These are phyloP conservation scores for Ceratocystis albifundus DNA, from an alignment of 2,329 filamentous ascomycete genomes.

Conservation along the genomic window DNA sequence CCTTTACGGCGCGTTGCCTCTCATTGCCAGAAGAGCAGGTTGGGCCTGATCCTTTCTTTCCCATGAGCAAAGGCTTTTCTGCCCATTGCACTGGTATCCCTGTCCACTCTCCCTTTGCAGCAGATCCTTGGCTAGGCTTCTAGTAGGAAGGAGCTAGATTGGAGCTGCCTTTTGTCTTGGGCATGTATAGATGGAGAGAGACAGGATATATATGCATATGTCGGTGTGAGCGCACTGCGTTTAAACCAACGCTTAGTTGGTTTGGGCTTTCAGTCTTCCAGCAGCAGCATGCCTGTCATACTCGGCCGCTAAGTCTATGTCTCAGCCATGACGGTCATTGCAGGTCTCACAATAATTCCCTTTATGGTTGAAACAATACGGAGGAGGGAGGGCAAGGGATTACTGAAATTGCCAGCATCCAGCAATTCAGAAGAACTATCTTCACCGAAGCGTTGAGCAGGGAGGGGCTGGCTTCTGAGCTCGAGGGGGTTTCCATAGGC, in stretches of 20 bases:
- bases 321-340: constrained; percentile 3
- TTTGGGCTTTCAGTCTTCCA: not conserved
- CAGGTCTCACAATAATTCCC: not conserved
- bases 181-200: not conserved
- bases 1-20: too few relatives aligned
- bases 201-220: not conserved
- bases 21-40: too few relatives aligned
- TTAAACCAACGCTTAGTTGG: not conserved
- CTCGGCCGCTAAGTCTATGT: not conserved
- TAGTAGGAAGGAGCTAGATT: too few relatives aligned
- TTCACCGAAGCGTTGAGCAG: too few relatives aligned
- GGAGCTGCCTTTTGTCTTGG: not conserved
- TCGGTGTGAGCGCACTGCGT: not conserved
- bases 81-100: too few relatives aligned
- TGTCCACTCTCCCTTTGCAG: too few relatives aligned
- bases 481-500: too few relatives aligned
- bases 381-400: not conserved
- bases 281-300: not conserved
- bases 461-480: too few relatives aligned
- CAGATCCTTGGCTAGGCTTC: too few relatives aligned
- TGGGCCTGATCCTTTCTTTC: too few relatives aligned
- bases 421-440: not conserved
- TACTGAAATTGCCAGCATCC: too few relatives aligned
- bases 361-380: not conserved
- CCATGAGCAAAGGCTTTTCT: too few relatives aligned